Base-by-base conservation (phyloP, 2,329 filamentous ascomycete genomes). In the Fusarium liriodendri region DNA sequence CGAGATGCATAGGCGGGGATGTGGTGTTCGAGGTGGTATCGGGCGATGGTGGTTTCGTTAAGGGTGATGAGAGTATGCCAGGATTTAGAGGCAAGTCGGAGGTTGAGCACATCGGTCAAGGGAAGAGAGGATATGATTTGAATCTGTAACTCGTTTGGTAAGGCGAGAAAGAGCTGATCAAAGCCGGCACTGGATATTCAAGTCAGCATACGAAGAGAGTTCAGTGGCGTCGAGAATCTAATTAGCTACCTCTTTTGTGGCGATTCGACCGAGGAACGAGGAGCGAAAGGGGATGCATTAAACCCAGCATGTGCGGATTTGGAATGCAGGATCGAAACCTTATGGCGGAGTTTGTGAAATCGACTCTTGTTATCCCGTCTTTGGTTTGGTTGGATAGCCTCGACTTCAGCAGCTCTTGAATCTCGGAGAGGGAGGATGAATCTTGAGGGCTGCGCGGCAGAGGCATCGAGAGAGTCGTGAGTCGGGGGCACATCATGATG, bases 81-180 rank as follows among this genome's bases (percentile, higher is more conserved):
- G 37, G 87, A 86, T 74, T 87, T 88, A 2, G 89, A 92, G 16
- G 88, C 86, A 32, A 88, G 79, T 69, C 90, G 87, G 25, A 92
- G 83, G 69, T 86, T 90, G 35, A 92, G 83, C 18, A 92, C 83
- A 68, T 91, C 89, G 35, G 88, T 88, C 40, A 92, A 84, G 1
- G 90, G 89, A 32, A 92, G 83, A 2, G 87, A 86, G 4, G 89
- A 86, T 59, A 92, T 87, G 71, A 92, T 88, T 76, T 92, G 89
- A 27, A 91, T 86, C 79, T 92, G 90, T 54, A 92, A 81, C 80
- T 92, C 90, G 68, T 86, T 89, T 3, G 90, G 90, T 7, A 92
- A 82, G 33, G 82, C 83, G 25, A 88, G 82, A 71, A 92, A 91
- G n/a, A 90, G 83, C 60, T 89, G 85, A 67, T 89, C 87, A 50